Evolutionary conservation across 1,284 basidiomycete genomes (phyloP).

Genomic region (Irpex sp.): DNA sequence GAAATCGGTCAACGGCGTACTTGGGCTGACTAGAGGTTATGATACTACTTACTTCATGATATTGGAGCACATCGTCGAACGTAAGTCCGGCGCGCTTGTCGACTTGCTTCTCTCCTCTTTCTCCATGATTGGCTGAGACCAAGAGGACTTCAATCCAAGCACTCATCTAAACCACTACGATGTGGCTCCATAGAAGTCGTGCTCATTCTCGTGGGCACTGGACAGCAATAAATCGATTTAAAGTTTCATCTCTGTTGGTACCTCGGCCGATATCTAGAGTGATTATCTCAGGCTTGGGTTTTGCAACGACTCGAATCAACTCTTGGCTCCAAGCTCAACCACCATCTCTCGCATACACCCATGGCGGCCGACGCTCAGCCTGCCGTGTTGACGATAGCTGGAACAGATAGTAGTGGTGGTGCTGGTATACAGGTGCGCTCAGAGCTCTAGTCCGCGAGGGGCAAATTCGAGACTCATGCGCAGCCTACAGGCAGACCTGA

Average conservation of each 20-base stretch:
- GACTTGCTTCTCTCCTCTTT: too few relatives aligned
- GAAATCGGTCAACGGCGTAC: too few relatives aligned
- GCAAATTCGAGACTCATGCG: neutral
- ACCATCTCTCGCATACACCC: neutral
- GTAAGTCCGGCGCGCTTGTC: too few relatives aligned
- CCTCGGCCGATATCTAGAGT: neutral
- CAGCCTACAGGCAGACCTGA: constrained; percentile 70
- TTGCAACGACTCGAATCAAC: neutral
- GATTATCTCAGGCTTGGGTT: neutral
- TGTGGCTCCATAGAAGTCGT: too few relatives aligned
- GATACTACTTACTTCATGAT: too few relatives aligned
- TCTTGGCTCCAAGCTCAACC: neutral
- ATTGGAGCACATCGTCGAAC: too few relatives aligned
- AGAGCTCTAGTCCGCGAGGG: neutral
- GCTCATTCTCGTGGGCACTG: too few relatives aligned
- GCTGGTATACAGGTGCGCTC: constrained; percentile 81
- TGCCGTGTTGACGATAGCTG: constrained; percentile 72
- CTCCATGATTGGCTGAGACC: too few relatives aligned
- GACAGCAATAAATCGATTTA: too few relatives aligned
- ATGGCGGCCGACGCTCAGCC: constrained; percentile 18
- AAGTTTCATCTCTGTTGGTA: neutral
- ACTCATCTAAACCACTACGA: too few relatives aligned
- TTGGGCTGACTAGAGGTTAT: too few relatives aligned
- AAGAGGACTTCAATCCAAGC: too few relatives aligned
- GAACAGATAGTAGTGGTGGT: constrained; percentile 86